These are phyloP conservation scores for Penicillium sp. DNA, from an alignment of 2,329 filamentous ascomycete genomes.

Conservation along the genomic window DNA sequence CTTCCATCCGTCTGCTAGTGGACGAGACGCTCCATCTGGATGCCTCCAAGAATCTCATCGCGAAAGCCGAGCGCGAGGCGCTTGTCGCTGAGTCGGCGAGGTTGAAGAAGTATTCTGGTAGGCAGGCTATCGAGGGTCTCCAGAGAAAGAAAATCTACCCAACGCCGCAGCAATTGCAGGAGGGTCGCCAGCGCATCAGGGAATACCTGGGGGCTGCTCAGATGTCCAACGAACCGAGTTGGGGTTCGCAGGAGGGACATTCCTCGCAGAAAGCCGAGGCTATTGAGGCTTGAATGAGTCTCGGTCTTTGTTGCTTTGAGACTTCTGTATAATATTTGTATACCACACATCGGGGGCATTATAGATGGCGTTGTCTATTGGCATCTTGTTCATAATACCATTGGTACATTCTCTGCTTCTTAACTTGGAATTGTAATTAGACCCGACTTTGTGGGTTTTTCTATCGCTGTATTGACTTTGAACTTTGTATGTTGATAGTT, in stretches of 20 bases:
- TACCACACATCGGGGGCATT: constrained; percentile 12
- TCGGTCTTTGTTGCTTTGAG: background rate
- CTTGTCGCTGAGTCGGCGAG: constrained; percentile 26
- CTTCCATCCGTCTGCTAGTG: constrained; percentile 33
- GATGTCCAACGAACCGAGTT: no score
- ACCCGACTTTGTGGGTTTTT: no score
- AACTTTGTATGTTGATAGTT: background rate
- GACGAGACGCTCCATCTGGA: constrained; percentile 33
- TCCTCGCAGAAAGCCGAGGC: background rate
- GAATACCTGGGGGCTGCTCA: background rate
- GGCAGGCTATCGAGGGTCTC: constrained; percentile 18
- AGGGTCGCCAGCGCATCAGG: constrained; percentile 15
- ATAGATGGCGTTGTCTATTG: constrained; percentile 18
- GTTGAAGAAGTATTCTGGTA: constrained; percentile 32
- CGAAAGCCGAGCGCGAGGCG: constrained; percentile 24
- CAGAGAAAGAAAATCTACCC: constrained; percentile 17
- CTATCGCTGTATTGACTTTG: background rate
- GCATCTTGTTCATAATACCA: constrained; percentile 18
- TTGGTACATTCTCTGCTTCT: constrained; percentile 13
- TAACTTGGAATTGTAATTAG: background rate
- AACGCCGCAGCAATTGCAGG: constrained; percentile 24
- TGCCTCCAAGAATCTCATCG: constrained; percentile 20
- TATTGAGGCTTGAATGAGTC: background rate
- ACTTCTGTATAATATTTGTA: constrained; percentile 22
- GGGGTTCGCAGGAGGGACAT: background rate